Evolutionary conservation across 2,329 filamentous ascomycete genomes (phyloP).

Genomic region (Lecanicillium sp.): DNA sequence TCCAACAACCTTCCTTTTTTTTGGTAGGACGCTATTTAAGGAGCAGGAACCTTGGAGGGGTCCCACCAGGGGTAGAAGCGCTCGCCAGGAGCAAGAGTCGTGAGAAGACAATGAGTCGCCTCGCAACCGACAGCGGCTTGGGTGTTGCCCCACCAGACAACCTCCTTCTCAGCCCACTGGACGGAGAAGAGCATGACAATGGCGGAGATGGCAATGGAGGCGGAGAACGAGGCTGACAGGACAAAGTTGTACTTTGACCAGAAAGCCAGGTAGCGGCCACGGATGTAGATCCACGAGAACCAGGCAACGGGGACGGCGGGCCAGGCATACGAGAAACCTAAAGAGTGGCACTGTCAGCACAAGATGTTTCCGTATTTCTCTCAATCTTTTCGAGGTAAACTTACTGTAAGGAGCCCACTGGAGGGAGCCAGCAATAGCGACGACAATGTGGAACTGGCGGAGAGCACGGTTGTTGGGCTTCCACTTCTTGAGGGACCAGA

Average conservation of each 20-base stretch:
- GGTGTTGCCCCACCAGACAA: constrained; percentile 40
- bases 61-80: constrained; percentile 21
- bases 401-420: constrained; percentile 38
- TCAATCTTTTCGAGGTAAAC: no score
- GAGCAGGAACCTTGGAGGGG: constrained; percentile 13
- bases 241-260: constrained; percentile 46
- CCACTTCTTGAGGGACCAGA: constrained; percentile 27
- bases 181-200: constrained; percentile 42
- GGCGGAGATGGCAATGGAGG: constrained; percentile 36
- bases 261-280: constrained; percentile 34
- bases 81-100: constrained; percentile 15
- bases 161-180: constrained; percentile 25
- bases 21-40: no score
- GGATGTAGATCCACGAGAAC: constrained; percentile 40
- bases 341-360: no score
- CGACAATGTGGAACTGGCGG: constrained; percentile 34
- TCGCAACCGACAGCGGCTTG: constrained; percentile 17
- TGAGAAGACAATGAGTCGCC: constrained; percentile 14
- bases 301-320: constrained; percentile 39
- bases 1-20: no score
- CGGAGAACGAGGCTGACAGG: constrained; percentile 36
- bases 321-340: constrained; percentile 31
- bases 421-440: constrained; percentile 30
- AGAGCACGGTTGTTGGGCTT: constrained; percentile 23
- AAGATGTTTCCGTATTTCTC: no score